These are phyloP conservation scores for Malassezia slooffiae DNA, from an alignment of 1,284 basidiomycete genomes.

Conservation along the genomic window DNA sequence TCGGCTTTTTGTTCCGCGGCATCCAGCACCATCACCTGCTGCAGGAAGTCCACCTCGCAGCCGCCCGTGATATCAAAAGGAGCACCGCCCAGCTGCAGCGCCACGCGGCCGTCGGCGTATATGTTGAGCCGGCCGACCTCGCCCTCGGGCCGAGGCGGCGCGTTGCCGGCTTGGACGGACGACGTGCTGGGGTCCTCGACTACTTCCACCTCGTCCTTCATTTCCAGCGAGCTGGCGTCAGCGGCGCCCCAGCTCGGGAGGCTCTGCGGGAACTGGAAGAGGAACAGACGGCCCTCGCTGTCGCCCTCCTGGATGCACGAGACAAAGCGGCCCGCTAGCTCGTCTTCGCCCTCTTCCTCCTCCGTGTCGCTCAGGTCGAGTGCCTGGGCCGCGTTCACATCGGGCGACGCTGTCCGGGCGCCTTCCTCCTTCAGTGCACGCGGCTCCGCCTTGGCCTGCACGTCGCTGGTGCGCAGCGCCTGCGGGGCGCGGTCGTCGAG, in stretches of 20 bases:
- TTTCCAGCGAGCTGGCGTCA: not conserved
- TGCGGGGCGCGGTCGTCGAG: slow-evolving; percentile 86
- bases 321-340: slow-evolving; percentile 68
- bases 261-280: slow-evolving; percentile 83
- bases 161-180: too few species aligned
- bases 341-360: slow-evolving; percentile 72
- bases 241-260: slow-evolving; percentile 61
- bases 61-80: slow-evolving; percentile 62
- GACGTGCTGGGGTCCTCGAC: slow-evolving; percentile 9
- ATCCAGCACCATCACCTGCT: slow-evolving; percentile 72
- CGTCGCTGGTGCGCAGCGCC: slow-evolving; percentile 52
- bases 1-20: slow-evolving; percentile 54
- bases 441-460: slow-evolving; percentile 29
- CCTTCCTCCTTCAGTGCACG: slow-evolving; percentile 46
- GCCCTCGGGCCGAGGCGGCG: slow-evolving; percentile 18
- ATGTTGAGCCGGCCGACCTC: slow-evolving; percentile 36
- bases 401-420: slow-evolving; percentile 17
- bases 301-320: slow-evolving; percentile 23
- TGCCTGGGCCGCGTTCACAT: slow-evolving; percentile 58
- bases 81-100: slow-evolving; percentile 32
- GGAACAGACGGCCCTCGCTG: slow-evolving; percentile 59
- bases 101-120: slow-evolving; percentile 34
- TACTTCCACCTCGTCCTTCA: slow-evolving; percentile 4
- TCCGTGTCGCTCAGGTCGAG: slow-evolving; percentile 73
- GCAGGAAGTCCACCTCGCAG: slow-evolving; percentile 75